Base-by-base conservation (phyloP, 1,284 basidiomycete species). In the Apiotrichum gracile region DNA sequence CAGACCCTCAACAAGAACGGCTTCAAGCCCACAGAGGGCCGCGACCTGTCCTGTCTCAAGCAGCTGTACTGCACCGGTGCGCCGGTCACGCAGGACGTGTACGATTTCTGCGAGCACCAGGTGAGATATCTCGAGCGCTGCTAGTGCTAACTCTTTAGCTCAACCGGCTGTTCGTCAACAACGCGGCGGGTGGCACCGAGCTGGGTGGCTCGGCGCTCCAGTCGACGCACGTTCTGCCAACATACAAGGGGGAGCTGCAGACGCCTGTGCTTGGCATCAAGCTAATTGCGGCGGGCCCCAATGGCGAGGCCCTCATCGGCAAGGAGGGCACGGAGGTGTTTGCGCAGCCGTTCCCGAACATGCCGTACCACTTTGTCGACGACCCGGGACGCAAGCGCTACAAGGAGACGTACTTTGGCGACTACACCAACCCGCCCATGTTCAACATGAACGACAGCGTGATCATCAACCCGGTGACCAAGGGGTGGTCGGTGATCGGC, bases 401-500 rank as follows among this genome's bases (percentile, higher is more conserved):
- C 54, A 60, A 66, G 54, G 70, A 73, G 34, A 65, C 70, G 3
- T 73, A 72, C 59, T 72, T 69, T 52, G 51, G 44, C 12, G 66
- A 69, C 26, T 72, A 59, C 49, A 26, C 37, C 40, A 48, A 55
- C 48, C 57, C 57, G 26, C 57, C 57, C 19, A 59, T 59, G 57
- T 55, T 59, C 45, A 59, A 59, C 54, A 59, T 59, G 57, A 59
- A 59, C 57, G 57, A 59, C 54, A 50, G 49, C 25, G 54, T 59
- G 21, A 51, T 42, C 38, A 42, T 59, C 51, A 59, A 59, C 54
- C 57, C 57, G 9, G 51, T n/a, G 19, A 59, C 57, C 5, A 27
- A 27, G 33, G 57, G 57, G 6, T 55, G 57, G 57, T 43, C 35
- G 7, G 55, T 63, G 7, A 51, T 61, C 14, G 61, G 63, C 22